These are phyloP conservation scores for Claviceps pazoutovae DNA, from an alignment of 2,329 filamentous ascomycete genomes.

Conservation along the genomic window DNA sequence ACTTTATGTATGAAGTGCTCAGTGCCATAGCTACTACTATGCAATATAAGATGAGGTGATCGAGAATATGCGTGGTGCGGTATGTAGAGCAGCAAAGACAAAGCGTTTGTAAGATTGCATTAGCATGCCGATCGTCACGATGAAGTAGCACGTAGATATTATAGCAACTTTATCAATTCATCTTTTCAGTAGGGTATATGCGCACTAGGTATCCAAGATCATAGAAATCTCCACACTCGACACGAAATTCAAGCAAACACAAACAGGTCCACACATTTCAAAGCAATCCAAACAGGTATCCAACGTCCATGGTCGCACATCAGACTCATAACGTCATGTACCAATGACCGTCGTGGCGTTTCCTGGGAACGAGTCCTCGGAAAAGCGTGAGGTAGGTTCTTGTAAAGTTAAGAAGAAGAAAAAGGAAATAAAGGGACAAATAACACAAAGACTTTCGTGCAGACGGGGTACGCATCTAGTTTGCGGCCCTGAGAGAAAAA, in stretches of 20 bases:
- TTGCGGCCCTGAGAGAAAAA: background rate
- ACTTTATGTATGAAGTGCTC: too few relatives aligned
- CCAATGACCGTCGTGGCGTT: background rate
- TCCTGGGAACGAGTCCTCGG: background rate
- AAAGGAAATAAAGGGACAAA: background rate
- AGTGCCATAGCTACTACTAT: too few relatives aligned
- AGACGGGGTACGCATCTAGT: background rate
- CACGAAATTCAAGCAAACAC: background rate
- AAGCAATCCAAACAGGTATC: too few relatives aligned
- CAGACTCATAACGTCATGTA: background rate
- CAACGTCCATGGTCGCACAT: background rate
- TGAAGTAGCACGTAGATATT: too few relatives aligned
- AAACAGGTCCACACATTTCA: background rate
- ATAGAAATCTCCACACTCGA: background rate
- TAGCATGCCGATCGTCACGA: too few relatives aligned
- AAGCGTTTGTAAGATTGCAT: too few relatives aligned
- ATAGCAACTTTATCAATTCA: background rate
- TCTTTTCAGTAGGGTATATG: conserved; percentile 3
- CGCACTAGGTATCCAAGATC: background rate
- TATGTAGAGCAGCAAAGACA: too few relatives aligned
- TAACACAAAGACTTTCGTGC: background rate
- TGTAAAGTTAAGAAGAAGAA: background rate
- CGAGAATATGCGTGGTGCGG: too few relatives aligned
- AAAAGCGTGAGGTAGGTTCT: too few relatives aligned
- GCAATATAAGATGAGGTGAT: too few relatives aligned